These are phyloP conservation scores for Fusarium euwallaceae DNA, from an alignment of 2,329 filamentous ascomycete species.

Conservation along the genomic window DNA sequence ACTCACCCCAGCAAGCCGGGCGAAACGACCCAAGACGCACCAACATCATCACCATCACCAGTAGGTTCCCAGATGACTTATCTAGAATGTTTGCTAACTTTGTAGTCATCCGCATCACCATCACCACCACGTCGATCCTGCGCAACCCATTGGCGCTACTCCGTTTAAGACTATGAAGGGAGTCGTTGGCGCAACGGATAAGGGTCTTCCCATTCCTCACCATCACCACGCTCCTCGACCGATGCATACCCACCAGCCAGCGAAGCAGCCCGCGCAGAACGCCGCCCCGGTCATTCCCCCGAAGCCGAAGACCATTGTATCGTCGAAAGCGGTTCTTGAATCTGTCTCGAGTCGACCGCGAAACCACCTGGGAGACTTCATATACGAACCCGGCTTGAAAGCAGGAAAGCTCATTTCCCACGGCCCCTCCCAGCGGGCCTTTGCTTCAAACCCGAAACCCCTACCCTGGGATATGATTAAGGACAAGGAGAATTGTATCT, in stretches of 20 bases:
- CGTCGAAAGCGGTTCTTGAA: conserved; percentile 78
- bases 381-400: conserved; percentile 80
- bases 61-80: conserved; percentile 56
- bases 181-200: conserved; percentile 59
- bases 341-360: conserved; percentile 78
- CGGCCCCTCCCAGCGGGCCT: conserved; percentile 57
- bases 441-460: conserved; percentile 73
- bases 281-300: conserved; percentile 58
- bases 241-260: conserved; percentile 39
- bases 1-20: conserved; percentile 69
- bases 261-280: conserved; percentile 43
- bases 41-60: conserved; percentile 77
- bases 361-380: conserved; percentile 84
- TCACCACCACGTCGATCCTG: conserved; percentile 64
- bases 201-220: conserved; percentile 55
- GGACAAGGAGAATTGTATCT: conserved; percentile 87
- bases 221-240: conserved; percentile 63
- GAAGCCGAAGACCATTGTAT: conserved; percentile 75
- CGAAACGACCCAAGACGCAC: conserved; percentile 77
- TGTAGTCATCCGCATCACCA: conserved; percentile 69
- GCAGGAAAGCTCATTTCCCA: conserved; percentile 62
- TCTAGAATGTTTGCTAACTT: conserved; percentile 38
- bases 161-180: conserved; percentile 66
- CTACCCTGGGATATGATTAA: conserved; percentile 80
- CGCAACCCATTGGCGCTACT: conserved; percentile 57